These are phyloP conservation scores for Zoysia pacifica DNA, from an alignment of 176 grass and related monocot genomes.

Conservation along the genomic window DNA sequence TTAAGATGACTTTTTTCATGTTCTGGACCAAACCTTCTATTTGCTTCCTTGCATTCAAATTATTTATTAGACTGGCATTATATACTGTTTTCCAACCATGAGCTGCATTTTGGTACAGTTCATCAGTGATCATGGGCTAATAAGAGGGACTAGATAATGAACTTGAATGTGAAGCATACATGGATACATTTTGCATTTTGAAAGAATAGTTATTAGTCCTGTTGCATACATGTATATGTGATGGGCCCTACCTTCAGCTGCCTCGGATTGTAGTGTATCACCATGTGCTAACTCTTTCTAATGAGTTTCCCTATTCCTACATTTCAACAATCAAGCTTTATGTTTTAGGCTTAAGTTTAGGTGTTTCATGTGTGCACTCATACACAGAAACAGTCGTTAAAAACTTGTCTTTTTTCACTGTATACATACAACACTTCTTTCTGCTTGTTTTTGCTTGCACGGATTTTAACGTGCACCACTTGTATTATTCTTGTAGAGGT, in stretches of 20 bases:
- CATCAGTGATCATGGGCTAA: not conserved
- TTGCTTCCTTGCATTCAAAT: constrained; percentile 20
- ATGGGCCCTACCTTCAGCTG: not conserved
- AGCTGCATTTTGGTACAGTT: constrained; percentile 14
- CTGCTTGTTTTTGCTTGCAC: too few species aligned
- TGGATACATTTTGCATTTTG: not conserved
- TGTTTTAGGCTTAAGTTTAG: not conserved
- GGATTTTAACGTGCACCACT: too few species aligned
- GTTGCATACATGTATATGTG: not conserved
- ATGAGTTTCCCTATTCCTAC: not conserved
- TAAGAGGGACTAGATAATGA: not conserved
- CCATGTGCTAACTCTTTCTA: not conserved
- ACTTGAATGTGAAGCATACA: not conserved
- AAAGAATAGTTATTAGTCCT: not conserved
- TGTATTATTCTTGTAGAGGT: too few species aligned
- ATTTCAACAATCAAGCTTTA: not conserved
- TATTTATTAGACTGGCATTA: constrained; percentile 5
- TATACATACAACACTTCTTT: too few species aligned
- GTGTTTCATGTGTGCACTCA: not conserved
- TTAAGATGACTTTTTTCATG: not conserved
- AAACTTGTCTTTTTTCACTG: too few species aligned
- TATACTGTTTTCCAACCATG: not conserved
- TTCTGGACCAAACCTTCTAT: not conserved
- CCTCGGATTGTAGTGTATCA: not conserved
- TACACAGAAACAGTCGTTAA: not conserved